These are phyloP conservation scores for Nematocida ironsii DNA, from an alignment of 371 early-diverging fungal species.

Conservation along the genomic window DNA sequence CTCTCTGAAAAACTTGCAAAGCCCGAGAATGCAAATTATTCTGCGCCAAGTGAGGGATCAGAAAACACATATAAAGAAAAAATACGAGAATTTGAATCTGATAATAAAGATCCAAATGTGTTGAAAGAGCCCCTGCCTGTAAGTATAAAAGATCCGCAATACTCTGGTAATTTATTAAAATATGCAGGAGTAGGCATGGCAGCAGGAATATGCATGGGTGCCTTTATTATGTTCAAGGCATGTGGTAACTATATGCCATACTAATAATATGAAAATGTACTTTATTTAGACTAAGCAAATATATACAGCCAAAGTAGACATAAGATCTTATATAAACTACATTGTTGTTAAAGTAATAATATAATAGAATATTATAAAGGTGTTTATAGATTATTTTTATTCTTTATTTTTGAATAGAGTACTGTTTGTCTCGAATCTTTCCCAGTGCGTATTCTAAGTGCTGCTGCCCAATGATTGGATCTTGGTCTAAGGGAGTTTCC, in stretches of 20 bases:
- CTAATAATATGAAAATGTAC: background rate
- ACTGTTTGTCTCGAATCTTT: background rate
- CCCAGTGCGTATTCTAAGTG: conserved; percentile 21
- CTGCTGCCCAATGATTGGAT: conserved; percentile 29
- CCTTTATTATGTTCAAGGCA: background rate
- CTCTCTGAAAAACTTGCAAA: conserved; percentile 32
- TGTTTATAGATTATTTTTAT: background rate
- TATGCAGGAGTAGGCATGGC: conserved; percentile 2
- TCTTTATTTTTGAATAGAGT: conserved; percentile 7
- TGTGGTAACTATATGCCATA: conserved; percentile 14
- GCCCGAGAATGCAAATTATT: background rate
- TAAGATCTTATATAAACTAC: too few relatives aligned
- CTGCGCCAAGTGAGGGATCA: background rate
- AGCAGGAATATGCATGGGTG: background rate
- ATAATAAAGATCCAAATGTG: background rate
- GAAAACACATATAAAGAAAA: background rate
- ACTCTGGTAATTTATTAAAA: background rate
- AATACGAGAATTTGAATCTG: background rate
- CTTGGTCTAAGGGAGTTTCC: conserved; percentile 55
- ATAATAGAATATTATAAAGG: too few relatives aligned
- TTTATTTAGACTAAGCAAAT: background rate
- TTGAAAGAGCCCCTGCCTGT: background rate
- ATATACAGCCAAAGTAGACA: background rate
- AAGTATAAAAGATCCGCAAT: background rate
- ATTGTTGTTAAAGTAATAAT: too few relatives aligned